phyloP scores from a whole-genome alignment of 2,329 filamentous ascomycete species.

The Alternaria rosae region DNA sequence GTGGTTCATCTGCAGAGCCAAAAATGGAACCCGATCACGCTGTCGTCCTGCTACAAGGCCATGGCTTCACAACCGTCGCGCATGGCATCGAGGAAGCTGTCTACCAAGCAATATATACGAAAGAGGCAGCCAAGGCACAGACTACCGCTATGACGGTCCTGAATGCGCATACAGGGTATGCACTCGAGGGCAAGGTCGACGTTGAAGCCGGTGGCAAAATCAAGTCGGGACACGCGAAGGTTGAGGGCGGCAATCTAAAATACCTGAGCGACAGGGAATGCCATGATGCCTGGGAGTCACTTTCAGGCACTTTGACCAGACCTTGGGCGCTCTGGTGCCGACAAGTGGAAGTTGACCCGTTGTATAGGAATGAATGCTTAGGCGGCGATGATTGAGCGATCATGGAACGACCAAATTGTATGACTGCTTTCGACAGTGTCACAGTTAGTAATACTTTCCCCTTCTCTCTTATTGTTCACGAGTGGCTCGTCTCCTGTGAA shows the following conservation, averaged over 20 bases:
- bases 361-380: constrained; percentile 53
- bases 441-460: background rate
- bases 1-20: constrained; percentile 39
- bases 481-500: background rate
- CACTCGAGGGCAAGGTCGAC: constrained; percentile 52
- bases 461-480: background rate
- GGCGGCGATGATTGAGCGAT: constrained; percentile 39
- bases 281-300: constrained; percentile 52
- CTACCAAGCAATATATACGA: constrained; percentile 55
- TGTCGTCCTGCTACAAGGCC: constrained; percentile 53
- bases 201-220: constrained; percentile 50
- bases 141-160: constrained; percentile 47
- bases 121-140: constrained; percentile 51
- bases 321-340: constrained; percentile 55
- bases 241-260: constrained; percentile 52
- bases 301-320: constrained; percentile 42
- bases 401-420: constrained; percentile 20
- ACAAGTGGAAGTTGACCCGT: constrained; percentile 49
- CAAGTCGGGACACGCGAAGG: constrained; percentile 51
- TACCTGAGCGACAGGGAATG: constrained; percentile 53
- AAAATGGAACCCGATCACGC: constrained; percentile 45
- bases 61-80: constrained; percentile 56
- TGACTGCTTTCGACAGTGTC: background rate
- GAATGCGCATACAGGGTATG: constrained; percentile 45
- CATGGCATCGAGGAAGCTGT: constrained; percentile 55